Evolutionary conservation across 2,329 filamentous ascomycete species (phyloP), one percentile per base, ranked within the genome.

Genomic region (Reticulascus tulasneorum): DNA sequence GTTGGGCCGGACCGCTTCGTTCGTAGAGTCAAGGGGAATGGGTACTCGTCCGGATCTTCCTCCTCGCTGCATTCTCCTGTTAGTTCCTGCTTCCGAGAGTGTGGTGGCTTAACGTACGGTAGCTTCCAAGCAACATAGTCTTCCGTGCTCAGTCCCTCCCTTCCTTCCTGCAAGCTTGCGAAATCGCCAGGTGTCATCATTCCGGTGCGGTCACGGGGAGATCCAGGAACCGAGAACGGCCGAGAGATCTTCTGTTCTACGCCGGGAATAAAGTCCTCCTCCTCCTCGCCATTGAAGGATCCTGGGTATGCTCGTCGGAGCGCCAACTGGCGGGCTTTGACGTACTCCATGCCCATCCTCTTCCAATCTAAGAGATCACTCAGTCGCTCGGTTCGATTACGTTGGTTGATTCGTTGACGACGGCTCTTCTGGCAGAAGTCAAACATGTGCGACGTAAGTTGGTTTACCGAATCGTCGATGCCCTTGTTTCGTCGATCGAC

Each of bases 151-250:
- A 98, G 67, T 1, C 91, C 90, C 62, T 98, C 93, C 27, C 84
- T 84, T 28, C 89, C 88, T 64, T 98, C 93, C 64, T 97, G 93
- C 37, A 98, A 70, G 50, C 88, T 95, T 19, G 89, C 93, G 72
- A 97, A 97, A 62, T 98, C 93, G 29, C 93, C 93, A 7, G 93
- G 93, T 1, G 93, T 98, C 93, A 98, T 97, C 89, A 96, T 95
- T 35, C 93, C 93, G 27, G 84, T 84, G 22, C 89, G 79, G 58
- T 95, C 90, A 44, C 90, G 77, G 9, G 93, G 93, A 13, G 89
- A 95, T 8, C 93, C 93, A 3, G 93, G 93, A 33, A 94, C 89
- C 4, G 89, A 96, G 63, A 97, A 82, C 7, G 93, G 93, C 31
- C 93, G 77, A 9, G 89, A 91, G 55, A 98, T 90, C 81, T 97